Base-by-base conservation (phyloP, 371 early-diverging fungal species). In the Coemansia sp. region DNA sequence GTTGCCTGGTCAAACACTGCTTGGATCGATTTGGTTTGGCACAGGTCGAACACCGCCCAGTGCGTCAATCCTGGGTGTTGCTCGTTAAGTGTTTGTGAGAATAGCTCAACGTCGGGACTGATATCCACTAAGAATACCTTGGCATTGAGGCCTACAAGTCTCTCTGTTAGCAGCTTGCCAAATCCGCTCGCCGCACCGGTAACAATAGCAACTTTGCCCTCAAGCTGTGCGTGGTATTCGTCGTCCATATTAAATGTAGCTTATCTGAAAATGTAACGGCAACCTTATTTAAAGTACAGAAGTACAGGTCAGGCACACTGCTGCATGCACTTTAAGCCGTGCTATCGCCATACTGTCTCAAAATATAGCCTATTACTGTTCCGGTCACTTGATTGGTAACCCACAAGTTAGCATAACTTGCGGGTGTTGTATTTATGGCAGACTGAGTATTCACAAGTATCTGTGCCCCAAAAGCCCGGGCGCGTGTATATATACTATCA, bases 181-280 rank as follows among this genome's bases (percentile, higher is more conserved):
- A 81, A 74, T 4, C 84, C 84, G 14, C 75, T 76, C 9, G 78
- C 64, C 14, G 66, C 80, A 39, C 82, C 82, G 4, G 85, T 84
- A 40, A 84, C 76, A 40, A 84, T 65, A 2, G 70, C 82, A 7
- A 82, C 80, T 63, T 82, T 83, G 47, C 63, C 78, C 1, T 35
- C 14, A 1, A 71, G 38, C 12, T 55, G 40, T 10, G 52, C 33
- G 30, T 43, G 36, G 36, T 72, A 68, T 12, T 52, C 43, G 14
- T 59, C 59, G 33, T 31, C 12, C 55, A 55, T 41, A 11, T 3
- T 40, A 20, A 14, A 39, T 12, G 11, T 8, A 11, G 5, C n/a
- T 43, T 43, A 11, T 43, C 3, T 42, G n/a, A 47, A 47, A 47
- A 11, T 14, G 12, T 26, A 48, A 48, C 26, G 9, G 2, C 14